These are phyloP conservation scores for Penicillium sp. DNA, from an alignment of 2,329 filamentous ascomycete species.

Conservation along the genomic window DNA sequence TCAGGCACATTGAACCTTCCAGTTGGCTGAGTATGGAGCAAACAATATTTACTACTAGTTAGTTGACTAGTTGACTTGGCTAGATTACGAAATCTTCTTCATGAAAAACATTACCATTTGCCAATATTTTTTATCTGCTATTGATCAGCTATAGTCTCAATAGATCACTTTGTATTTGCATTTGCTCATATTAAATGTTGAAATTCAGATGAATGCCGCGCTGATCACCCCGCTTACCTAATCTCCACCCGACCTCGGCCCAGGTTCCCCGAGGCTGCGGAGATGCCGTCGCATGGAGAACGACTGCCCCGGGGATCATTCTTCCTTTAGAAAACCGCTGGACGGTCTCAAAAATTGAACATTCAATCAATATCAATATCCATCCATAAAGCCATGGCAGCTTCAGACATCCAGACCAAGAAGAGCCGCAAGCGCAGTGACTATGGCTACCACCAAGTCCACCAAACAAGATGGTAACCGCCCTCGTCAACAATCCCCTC, in stretches of 20 bases:
- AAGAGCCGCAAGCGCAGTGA: conserved; percentile 67
- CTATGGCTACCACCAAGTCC: conserved; percentile 80
- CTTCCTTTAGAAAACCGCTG: conserved; percentile 5
- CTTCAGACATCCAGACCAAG: conserved; percentile 58
- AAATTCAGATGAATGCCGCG: conserved; percentile 11
- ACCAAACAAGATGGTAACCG: conserved; percentile 79
- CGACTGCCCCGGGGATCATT: background rate
- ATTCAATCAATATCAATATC: background rate
- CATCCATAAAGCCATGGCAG: conserved; percentile 27
- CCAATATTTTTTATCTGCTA: background rate
- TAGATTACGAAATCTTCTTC: background rate
- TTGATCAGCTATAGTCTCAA: background rate
- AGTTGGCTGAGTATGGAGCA: conserved; percentile 2
- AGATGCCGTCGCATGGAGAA: conserved; percentile 14
- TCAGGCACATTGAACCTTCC: conserved; percentile 16
- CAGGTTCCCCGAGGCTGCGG: conserved; percentile 22
- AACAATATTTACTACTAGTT: background rate
- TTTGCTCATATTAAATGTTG: background rate
- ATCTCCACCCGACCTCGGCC: conserved; percentile 29
- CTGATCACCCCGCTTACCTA: conserved; percentile 25
- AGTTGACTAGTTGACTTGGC: background rate
- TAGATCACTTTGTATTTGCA: background rate
- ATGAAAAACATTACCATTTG: background rate
- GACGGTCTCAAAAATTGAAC: background rate
- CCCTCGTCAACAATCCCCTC: background rate